These are phyloP conservation scores for Phytophthora meadii DNA, from an alignment of 352 stramenopile species.

Conservation along the genomic window DNA sequence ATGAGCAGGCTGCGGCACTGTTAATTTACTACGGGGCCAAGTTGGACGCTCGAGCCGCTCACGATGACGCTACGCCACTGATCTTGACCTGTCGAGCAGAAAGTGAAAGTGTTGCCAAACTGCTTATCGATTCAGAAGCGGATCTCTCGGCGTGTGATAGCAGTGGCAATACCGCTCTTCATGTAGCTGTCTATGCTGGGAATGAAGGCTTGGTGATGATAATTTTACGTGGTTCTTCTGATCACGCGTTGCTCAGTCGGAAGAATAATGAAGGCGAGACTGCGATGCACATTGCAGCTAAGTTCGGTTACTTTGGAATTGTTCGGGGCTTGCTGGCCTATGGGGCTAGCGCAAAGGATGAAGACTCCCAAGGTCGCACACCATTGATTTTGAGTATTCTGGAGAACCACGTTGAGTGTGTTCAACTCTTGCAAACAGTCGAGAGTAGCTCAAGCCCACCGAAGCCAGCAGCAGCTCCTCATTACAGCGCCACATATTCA, in stretches of 20 bases:
- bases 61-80: conserved; percentile 45
- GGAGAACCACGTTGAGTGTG: conserved; percentile 73
- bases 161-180: conserved; percentile 88
- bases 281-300: conserved; percentile 87
- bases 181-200: conserved; percentile 79
- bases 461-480: conserved; percentile 10
- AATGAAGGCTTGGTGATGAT: conserved; percentile 80
- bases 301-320: conserved; percentile 47
- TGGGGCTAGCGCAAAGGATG: conserved; percentile 48
- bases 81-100: conserved; percentile 56
- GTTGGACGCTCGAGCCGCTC: conserved; percentile 28
- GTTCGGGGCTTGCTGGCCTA: conserved; percentile 50
- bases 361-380: conserved; percentile 68
- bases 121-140: conserved; percentile 57
- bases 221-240: conserved; percentile 65
- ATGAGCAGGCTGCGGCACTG: conserved; percentile 42
- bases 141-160: conserved; percentile 79
- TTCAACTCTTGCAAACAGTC: conserved; percentile 60
- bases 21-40: conserved; percentile 63
- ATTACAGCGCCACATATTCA: conserved; percentile 13
- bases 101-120: conserved; percentile 45
- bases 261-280: conserved; percentile 91
- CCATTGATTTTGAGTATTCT: conserved; percentile 75
- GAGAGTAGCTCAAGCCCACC: conserved; percentile 19
- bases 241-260: conserved; percentile 79